These are phyloP conservation scores for Thraustochytrium striatum DNA, from an alignment of 352 stramenopile species.

Conservation along the genomic window DNA sequence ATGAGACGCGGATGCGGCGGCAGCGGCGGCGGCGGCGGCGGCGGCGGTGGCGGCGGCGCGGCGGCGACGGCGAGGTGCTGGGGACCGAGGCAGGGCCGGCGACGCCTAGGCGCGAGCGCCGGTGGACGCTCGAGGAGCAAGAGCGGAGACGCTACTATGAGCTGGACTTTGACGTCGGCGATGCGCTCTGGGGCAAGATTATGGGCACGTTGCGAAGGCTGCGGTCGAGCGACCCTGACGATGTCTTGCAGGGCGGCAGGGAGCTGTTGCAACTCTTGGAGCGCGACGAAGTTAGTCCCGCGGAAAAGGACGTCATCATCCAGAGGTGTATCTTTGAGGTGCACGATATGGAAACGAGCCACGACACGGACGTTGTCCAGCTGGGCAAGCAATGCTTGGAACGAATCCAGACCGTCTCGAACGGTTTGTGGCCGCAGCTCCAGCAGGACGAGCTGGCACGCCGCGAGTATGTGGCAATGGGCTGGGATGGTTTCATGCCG, in stretches of 20 bases:
- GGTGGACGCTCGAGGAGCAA: too few species aligned
- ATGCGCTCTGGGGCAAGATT: background rate
- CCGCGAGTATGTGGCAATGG: too few species aligned
- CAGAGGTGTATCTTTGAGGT: background rate
- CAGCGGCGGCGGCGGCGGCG: too few species aligned
- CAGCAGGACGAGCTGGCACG: background rate
- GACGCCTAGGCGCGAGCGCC: too few species aligned
- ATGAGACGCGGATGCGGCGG: too few species aligned
- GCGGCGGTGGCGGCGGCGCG: too few species aligned
- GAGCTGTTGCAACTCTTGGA: background rate
- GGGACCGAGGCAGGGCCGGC: too few species aligned
- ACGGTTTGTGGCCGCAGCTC: background rate
- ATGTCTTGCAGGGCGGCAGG: background rate
- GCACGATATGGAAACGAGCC: background rate
- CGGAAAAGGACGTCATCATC: background rate
- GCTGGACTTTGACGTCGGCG: background rate
- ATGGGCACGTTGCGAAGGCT: background rate
- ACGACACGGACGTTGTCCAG: background rate
- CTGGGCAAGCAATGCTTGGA: background rate
- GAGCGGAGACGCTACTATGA: background rate
- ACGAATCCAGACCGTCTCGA: background rate
- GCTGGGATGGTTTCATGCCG: too few species aligned
- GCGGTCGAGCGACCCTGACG: background rate
- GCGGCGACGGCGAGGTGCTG: too few species aligned
- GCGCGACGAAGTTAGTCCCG: background rate